Evolutionary conservation across 768 basidiomycete genomes (phyloP).

Genomic region (Leccinum uliginosum): DNA sequence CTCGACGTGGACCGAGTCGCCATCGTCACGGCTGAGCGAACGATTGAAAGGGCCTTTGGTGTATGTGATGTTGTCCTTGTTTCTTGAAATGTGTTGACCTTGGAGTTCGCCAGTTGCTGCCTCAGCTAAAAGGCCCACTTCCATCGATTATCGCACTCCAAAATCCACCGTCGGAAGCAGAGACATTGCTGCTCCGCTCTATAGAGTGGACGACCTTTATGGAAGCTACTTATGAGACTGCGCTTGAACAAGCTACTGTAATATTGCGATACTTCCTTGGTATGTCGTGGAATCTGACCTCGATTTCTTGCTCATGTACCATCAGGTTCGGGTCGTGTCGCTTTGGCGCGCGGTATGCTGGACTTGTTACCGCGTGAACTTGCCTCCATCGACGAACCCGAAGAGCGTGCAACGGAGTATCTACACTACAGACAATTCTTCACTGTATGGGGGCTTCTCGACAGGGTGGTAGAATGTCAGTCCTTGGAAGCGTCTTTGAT

Average conservation of each 20-base stretch:
- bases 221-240: constrained; percentile 68
- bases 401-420: constrained; percentile 70
- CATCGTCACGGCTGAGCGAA: constrained; percentile 70
- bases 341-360: constrained; percentile 58
- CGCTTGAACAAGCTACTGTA: constrained; percentile 82
- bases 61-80: constrained; percentile 31
- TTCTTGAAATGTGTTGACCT: constrained; percentile 8
- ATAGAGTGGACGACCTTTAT: constrained; percentile 92
- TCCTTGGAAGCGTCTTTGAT: constrained; percentile 52
- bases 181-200: constrained; percentile 70
- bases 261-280: constrained; percentile 89
- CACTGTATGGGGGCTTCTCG: constrained; percentile 63
- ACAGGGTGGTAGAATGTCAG: constrained; percentile 57
- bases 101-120: constrained; percentile 41
- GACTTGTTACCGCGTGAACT: constrained; percentile 62
- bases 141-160: constrained; percentile 59
- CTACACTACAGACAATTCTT: constrained; percentile 81
- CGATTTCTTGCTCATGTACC: background rate
- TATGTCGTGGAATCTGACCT: constrained; percentile 33
- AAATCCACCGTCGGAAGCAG: constrained; percentile 50
- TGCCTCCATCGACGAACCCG: constrained; percentile 56
- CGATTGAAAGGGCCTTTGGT: constrained; percentile 66
- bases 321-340: constrained; percentile 68
- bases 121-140: constrained; percentile 49
- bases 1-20: constrained; percentile 82